Percentiles rank a stretch among this genome's conserved stretches.
These are phyloP conservation scores for Chrysanthemum lavandulifolium DNA, from an alignment of 129 eudicot genomes.

Conservation along the genomic window DNA sequence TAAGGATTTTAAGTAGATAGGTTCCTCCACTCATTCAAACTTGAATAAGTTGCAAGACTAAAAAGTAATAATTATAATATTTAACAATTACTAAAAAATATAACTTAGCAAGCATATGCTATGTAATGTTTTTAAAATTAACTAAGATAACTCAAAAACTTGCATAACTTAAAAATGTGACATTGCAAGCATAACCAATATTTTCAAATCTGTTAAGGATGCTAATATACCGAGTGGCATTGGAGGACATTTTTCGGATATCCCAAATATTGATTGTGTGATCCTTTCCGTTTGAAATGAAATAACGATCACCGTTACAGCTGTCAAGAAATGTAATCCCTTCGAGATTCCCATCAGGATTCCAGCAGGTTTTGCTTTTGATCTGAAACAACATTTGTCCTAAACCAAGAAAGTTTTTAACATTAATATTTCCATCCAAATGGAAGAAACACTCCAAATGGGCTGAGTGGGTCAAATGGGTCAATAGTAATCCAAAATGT, in stretches of 20 bases:
- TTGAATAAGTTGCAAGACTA: no score
- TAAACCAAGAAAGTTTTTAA: slow-evolving; percentile 54
- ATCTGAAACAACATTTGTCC: slow-evolving; percentile 87
- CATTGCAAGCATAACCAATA: no score
- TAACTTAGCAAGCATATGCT: no score
- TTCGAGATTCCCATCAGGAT: slow-evolving; percentile 76
- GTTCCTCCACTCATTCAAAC: no score
- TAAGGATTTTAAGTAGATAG: no score
- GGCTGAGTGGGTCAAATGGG: no score
- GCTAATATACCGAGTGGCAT: slow-evolving; percentile 56
- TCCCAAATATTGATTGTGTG: slow-evolving; percentile 96
- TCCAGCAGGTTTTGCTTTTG: slow-evolving; percentile 80
- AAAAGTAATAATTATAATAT: no score
- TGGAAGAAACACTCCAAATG: not conserved
- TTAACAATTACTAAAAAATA: no score
- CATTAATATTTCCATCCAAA: slow-evolving; percentile 5
- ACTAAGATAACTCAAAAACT: no score
- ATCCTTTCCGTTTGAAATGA: slow-evolving; percentile 95
- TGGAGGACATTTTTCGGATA: slow-evolving; percentile 82
- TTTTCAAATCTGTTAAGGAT: not conserved
- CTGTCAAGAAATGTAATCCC: slow-evolving; percentile 83
- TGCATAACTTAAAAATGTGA: no score
- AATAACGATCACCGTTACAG: slow-evolving; percentile 87
- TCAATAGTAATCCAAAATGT: no score
- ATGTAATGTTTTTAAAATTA: no score